Conservation (phyloP, 148 eudicot genomes). For the Fagopyrum esculentum region DNA sequence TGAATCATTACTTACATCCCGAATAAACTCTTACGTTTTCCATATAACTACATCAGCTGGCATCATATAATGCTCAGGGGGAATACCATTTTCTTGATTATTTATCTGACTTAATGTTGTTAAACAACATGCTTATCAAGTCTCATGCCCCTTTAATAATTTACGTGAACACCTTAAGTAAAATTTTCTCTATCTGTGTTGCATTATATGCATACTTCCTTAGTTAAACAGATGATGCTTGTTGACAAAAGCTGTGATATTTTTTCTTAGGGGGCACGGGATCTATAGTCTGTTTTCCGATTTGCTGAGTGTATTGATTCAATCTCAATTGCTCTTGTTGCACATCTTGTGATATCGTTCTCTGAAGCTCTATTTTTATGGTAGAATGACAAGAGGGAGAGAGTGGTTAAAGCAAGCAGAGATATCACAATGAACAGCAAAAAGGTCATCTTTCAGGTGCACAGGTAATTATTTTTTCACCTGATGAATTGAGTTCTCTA, state of each 20-base stretch:
- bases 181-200: too few relatives aligned
- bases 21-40: too few relatives aligned
- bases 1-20: too few relatives aligned
- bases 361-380: neutral
- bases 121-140: too few relatives aligned
- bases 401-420: conserved; percentile 93
- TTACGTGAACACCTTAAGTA: too few relatives aligned
- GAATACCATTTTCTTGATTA: too few relatives aligned
- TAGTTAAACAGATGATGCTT: neutral
- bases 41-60: too few relatives aligned
- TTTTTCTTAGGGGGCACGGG: too few relatives aligned
- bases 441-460: conserved; percentile 97
- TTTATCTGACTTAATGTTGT: too few relatives aligned
- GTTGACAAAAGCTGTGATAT: neutral
- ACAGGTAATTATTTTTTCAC: conserved; percentile 47
- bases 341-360: neutral
- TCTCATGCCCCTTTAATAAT: too few relatives aligned
- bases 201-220: neutral
- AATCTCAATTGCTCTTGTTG: neutral
- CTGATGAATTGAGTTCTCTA: neutral
- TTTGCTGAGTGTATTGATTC: neutral
- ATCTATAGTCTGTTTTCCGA: neutral
- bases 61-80: too few relatives aligned
- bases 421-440: conserved; percentile 96
- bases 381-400: conserved; percentile 96